These are phyloP conservation scores for Allium sativum DNA, from an alignment of 106 monocot genomes.

Conservation along the genomic window DNA sequence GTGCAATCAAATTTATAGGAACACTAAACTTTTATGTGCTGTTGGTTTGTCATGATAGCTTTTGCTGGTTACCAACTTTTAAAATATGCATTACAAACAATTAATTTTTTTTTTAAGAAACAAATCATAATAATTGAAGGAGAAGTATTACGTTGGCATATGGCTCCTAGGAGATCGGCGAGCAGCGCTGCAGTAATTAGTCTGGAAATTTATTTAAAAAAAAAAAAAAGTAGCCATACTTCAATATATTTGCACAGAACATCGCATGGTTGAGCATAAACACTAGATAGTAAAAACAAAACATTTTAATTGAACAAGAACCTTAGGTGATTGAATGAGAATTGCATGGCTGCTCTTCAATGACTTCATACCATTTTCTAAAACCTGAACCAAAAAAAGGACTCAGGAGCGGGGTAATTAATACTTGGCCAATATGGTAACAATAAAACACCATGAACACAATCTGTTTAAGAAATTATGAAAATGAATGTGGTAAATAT, in stretches of 20 bases:
- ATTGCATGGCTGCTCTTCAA: conserved; percentile 9
- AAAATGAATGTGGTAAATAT: no score
- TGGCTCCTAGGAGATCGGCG: conserved; percentile 12
- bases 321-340: conserved; percentile 17
- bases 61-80: not conserved
- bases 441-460: not conserved
- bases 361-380: conserved; percentile 29
- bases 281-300: not conserved
- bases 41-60: not conserved
- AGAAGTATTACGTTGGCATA: conserved; percentile 21
- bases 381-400: conserved; percentile 16
- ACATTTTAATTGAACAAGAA: conserved; percentile 1
- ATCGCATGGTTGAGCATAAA: not conserved
- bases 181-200: conserved; percentile 13
- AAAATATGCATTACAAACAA: not conserved
- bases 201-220: conserved; percentile 17
- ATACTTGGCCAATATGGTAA: not conserved
- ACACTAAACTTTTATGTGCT: not conserved
- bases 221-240: not conserved
- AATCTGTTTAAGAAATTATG: not conserved
- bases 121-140: no score
- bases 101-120: not conserved
- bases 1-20: not conserved
- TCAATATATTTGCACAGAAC: not conserved
- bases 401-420: not conserved